Conservation (phyloP, 352 stramenopile genomes). For the Pythium dissimile region DNA sequence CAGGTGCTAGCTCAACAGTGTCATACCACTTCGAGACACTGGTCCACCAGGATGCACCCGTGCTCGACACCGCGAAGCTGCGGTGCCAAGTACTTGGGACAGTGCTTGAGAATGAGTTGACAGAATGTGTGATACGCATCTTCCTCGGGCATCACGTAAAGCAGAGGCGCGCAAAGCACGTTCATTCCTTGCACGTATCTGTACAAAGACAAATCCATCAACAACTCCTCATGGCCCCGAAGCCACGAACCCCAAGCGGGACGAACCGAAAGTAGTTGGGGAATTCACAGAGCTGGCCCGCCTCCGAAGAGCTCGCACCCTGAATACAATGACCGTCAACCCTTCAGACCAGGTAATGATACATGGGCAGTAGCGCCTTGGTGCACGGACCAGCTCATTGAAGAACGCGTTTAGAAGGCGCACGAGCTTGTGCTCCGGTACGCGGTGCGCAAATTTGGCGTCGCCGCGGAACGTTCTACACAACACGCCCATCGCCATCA, state of each 20-base stretch:
- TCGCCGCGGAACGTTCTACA: slow-evolving; percentile 81
- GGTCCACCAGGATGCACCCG: slow-evolving; percentile 78
- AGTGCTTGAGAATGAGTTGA: slow-evolving; percentile 82
- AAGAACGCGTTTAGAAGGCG: slow-evolving; percentile 91
- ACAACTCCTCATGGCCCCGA: background rate
- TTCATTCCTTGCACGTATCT: slow-evolving; percentile 94
- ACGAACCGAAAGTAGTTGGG: slow-evolving; percentile 22
- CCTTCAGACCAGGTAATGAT: no score
- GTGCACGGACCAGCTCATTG: slow-evolving; percentile 77
- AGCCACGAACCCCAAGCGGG: no score
- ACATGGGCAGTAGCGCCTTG: no score
- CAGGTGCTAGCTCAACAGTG: no score
- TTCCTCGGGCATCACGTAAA: slow-evolving; percentile 91
- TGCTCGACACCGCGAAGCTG: slow-evolving; percentile 82
- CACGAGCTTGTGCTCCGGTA: slow-evolving; percentile 90
- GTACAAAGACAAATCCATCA: background rate
- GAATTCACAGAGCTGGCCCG: slow-evolving; percentile 11
- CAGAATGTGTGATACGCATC: slow-evolving; percentile 91
- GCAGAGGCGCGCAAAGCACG: slow-evolving; percentile 82
- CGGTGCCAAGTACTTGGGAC: slow-evolving; percentile 88
- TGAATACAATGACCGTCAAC: no score
- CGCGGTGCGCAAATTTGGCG: slow-evolving; percentile 80
- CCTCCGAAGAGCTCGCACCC: slow-evolving; percentile 13
- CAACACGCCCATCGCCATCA: background rate
- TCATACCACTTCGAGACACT: slow-evolving; percentile 42